A percentile compares a stretch with the other conserved stretches of the same genome.
Conservation (phyloP, 2,329 filamentous ascomycete genomes). For the Aspergillus spinulosporus region DNA sequence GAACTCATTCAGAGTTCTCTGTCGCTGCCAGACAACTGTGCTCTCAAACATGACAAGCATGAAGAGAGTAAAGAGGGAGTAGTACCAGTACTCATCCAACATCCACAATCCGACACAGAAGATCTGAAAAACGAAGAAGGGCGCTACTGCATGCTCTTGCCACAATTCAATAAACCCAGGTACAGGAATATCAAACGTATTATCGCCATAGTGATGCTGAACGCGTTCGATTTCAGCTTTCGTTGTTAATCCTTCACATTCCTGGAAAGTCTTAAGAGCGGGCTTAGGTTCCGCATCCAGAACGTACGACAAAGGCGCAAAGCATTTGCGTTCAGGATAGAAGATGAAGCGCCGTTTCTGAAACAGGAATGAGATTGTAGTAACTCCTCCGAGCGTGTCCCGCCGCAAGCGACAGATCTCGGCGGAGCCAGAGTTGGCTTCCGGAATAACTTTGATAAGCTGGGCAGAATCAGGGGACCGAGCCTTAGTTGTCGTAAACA, state of each 20-base stretch:
- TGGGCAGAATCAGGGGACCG: slow-evolving; percentile 70
- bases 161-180: slow-evolving; percentile 94
- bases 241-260: slow-evolving; percentile 71
- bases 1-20: slow-evolving; percentile 93
- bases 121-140: slow-evolving; percentile 98
- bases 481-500: slow-evolving; percentile 76
- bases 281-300: slow-evolving; percentile 87
- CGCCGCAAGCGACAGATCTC: slow-evolving; percentile 82
- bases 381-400: slow-evolving; percentile 73
- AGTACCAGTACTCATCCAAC: slow-evolving; percentile 99
- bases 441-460: slow-evolving; percentile 89
- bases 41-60: slow-evolving; percentile 98
- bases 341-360: slow-evolving; percentile 97
- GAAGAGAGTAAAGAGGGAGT: slow-evolving; percentile 96
- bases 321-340: slow-evolving; percentile 68
- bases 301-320: slow-evolving; percentile 77
- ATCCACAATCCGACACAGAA: slow-evolving; percentile 99
- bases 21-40: slow-evolving; percentile 98
- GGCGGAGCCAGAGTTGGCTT: slow-evolving; percentile 81
- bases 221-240: slow-evolving; percentile 75
- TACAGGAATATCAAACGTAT: slow-evolving; percentile 96
- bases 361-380: slow-evolving; percentile 85
- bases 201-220: slow-evolving; percentile 90
- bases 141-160: slow-evolving; percentile 96
- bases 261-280: slow-evolving; percentile 73